Percentiles rank a stretch among this genome's conserved stretches.
Evolutionary conservation across 331 rosid genomes (phyloP).

Genomic region (Phaseolus coccineus): DNA sequence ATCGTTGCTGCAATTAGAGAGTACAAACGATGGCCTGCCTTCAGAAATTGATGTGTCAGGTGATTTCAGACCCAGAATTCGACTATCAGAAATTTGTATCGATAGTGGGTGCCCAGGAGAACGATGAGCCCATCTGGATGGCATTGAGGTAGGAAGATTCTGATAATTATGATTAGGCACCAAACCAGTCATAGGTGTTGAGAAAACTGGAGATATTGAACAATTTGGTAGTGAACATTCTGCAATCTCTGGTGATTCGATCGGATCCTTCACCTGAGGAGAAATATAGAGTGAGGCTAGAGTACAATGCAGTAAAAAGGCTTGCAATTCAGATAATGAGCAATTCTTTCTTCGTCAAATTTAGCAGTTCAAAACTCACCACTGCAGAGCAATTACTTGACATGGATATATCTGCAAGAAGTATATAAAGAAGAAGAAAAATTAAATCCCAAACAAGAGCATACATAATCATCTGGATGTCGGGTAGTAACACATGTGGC

Average conservation of each 20-base stretch:
- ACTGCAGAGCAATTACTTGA: slow-evolving; percentile 64
- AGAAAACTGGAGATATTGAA: slow-evolving; percentile 56
- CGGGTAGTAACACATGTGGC: neutral
- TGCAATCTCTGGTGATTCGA: slow-evolving; percentile 59
- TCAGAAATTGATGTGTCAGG: slow-evolving; percentile 80
- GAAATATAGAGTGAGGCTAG: slow-evolving; percentile 31
- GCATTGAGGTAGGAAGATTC: slow-evolving; percentile 60
- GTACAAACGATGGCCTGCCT: slow-evolving; percentile 75
- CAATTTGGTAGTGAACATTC: slow-evolving; percentile 54
- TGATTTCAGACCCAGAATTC: slow-evolving; percentile 71
- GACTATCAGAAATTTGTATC: slow-evolving; percentile 81
- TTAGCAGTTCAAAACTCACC: slow-evolving; percentile 58
- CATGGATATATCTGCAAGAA: slow-evolving; percentile 64
- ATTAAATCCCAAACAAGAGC: slow-evolving; percentile 19
- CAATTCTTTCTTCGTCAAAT: slow-evolving; percentile 24
- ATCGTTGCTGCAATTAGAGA: slow-evolving; percentile 78
- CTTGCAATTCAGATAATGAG: slow-evolving; percentile 32
- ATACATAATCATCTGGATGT: neutral
- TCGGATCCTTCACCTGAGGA: slow-evolving; percentile 61
- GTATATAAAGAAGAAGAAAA: slow-evolving; percentile 29
- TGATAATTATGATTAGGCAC: slow-evolving; percentile 48
- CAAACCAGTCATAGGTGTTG: slow-evolving; percentile 54
- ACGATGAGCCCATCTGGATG: slow-evolving; percentile 73
- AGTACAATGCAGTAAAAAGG: neutral
- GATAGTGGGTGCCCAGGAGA: slow-evolving; percentile 80